These are phyloP conservation scores for Rhodotorula sp. DNA, from an alignment of 1,284 basidiomycete genomes.

Conservation along the genomic window DNA sequence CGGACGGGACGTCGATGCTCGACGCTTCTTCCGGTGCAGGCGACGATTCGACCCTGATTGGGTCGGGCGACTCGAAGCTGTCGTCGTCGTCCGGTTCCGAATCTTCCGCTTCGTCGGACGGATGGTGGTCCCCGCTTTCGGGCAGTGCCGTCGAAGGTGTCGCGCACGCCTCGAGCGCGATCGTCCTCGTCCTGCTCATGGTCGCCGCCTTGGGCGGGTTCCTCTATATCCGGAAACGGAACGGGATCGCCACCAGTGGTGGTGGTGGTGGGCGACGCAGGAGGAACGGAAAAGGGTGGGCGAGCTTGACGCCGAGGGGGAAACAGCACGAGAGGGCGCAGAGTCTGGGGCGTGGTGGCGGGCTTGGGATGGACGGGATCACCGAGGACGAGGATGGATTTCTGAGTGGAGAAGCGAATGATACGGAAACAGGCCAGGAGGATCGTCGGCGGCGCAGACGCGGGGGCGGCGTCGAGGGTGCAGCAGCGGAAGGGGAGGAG, in stretches of 20 bases:
- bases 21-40: constrained; percentile 30
- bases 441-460: constrained; percentile 7
- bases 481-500: background rate
- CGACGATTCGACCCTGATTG: constrained; percentile 50
- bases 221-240: constrained; percentile 63
- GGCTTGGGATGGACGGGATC: constrained; percentile 13
- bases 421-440: background rate
- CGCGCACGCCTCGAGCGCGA: constrained; percentile 86
- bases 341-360: constrained; percentile 39
- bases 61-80: constrained; percentile 28
- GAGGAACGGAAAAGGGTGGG: constrained; percentile 56
- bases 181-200: constrained; percentile 75
- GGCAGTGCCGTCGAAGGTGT: constrained; percentile 60
- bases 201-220: constrained; percentile 67
- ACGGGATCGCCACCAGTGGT: constrained; percentile 2
- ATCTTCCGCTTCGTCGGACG: too few species aligned
- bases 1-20: background rate
- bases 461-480: background rate
- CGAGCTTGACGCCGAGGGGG: constrained; percentile 43
- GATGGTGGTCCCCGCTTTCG: background rate
- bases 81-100: constrained; percentile 45
- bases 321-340: constrained; percentile 50
- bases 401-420: background rate
- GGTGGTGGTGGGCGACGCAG: constrained; percentile 7
- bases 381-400: background rate